Conservation (phyloP, 2,329 filamentous ascomycete species). For the Periglandula ipomoeae region DNA sequence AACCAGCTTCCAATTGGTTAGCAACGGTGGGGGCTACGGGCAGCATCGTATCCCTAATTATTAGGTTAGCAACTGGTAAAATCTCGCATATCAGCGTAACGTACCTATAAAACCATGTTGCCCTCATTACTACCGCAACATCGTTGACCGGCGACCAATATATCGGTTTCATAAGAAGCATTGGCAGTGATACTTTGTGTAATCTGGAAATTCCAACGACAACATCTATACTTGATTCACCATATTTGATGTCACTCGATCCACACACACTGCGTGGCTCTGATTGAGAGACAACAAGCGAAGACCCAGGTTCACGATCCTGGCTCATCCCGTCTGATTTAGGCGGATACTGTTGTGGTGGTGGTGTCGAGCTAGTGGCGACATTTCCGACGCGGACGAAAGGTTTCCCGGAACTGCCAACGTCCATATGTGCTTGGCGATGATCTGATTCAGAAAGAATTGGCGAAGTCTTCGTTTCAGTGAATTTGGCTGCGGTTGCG, state of each 20-base stretch:
- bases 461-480: neutral
- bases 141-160: slow-evolving; percentile 97
- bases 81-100: slow-evolving; percentile 6
- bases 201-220: slow-evolving; percentile 84
- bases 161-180: slow-evolving; percentile 84
- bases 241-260: slow-evolving; percentile 17
- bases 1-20: slow-evolving; percentile 89
- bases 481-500: neutral
- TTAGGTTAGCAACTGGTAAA: slow-evolving; percentile 12
- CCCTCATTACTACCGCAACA: slow-evolving; percentile 69
- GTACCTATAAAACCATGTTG: slow-evolving; percentile 93
- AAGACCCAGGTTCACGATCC: neutral
- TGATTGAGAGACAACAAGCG: neutral
- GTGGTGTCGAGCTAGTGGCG: neutral
- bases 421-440: neutral
- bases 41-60: slow-evolving; percentile 67
- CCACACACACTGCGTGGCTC: slow-evolving; percentile 2
- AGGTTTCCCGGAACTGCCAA: neutral
- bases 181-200: slow-evolving; percentile 78
- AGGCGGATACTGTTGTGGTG: neutral
- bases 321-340: neutral
- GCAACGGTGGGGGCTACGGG: slow-evolving; percentile 79
- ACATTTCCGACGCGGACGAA: neutral
- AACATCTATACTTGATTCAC: slow-evolving; percentile 41
- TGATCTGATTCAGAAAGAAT: neutral